Evolutionary conservation across 1,284 basidiomycete genomes (phyloP).

Genomic region (Heterobasidion occidentale): DNA sequence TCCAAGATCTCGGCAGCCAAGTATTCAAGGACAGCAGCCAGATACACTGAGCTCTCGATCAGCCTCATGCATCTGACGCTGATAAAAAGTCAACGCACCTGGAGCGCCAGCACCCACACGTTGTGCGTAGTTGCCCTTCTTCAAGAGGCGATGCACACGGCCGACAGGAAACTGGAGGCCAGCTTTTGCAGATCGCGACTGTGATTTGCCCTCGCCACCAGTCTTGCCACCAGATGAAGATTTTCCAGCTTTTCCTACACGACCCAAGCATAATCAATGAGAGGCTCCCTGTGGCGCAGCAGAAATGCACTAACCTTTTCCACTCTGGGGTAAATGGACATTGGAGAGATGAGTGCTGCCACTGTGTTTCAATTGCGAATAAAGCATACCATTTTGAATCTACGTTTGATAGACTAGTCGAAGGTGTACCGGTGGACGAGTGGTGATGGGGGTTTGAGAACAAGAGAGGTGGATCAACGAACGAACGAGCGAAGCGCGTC

Average conservation of each 20-base stretch:
- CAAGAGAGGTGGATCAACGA: slow-evolving; percentile 1
- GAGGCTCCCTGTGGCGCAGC: not conserved
- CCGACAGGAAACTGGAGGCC: slow-evolving; percentile 80
- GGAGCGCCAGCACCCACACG: slow-evolving; percentile 59
- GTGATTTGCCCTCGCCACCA: slow-evolving; percentile 45
- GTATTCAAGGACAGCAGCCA: slow-evolving; percentile 69
- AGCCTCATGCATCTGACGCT: not conserved
- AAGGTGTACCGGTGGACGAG: too few species aligned
- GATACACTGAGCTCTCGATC: slow-evolving; percentile 44
- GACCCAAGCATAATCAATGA: not conserved
- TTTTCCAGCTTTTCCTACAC: slow-evolving; percentile 4
- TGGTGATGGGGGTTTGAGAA: slow-evolving; percentile 8
- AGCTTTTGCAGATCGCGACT: slow-evolving; percentile 78
- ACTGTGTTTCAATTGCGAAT: not conserved
- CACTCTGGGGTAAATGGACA: slow-evolving; percentile 3
- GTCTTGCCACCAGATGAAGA: slow-evolving; percentile 40
- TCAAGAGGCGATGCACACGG: slow-evolving; percentile 71
- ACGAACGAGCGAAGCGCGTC: not conserved
- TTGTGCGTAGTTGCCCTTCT: slow-evolving; percentile 61
- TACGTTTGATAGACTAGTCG: too few species aligned
- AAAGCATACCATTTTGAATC: too few species aligned
- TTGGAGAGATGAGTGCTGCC: not conserved
- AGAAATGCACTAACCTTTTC: slow-evolving; percentile 6
- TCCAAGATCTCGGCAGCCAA: slow-evolving; percentile 72
- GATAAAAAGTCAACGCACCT: slow-evolving; percentile 29